Evolutionary conservation across 768 basidiomycete species (phyloP).

Genomic region (Calocybe cyanea): DNA sequence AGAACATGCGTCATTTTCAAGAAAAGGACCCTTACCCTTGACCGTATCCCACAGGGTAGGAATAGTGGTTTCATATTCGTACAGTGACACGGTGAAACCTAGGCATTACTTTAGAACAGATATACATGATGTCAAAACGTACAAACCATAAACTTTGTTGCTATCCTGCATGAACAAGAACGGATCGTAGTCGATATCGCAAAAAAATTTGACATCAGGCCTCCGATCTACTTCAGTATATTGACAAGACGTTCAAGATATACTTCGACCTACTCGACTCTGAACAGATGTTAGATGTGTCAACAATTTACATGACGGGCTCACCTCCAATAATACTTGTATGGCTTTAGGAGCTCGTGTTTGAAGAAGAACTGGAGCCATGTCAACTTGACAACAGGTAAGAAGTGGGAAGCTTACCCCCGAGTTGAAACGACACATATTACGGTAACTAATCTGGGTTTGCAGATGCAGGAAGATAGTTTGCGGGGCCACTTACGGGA

Average conservation of each 20-base stretch:
- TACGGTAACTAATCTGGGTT: conserved; percentile 58
- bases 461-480: background rate
- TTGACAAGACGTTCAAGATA: background rate
- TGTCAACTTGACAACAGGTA: background rate
- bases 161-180: conserved; percentile 86
- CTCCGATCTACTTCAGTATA: conserved; percentile 29
- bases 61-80: conserved; percentile 83
- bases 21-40: conserved; percentile 40
- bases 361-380: conserved; percentile 73
- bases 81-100: conserved; percentile 83
- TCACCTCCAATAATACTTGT: conserved; percentile 82
- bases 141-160: conserved; percentile 77
- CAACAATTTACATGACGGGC: conserved; percentile 9
- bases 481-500: conserved; percentile 50
- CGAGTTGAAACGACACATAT: conserved; percentile 97
- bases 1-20: no score
- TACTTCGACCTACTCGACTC: conserved; percentile 40
- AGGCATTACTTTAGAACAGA: background rate
- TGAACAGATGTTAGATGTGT: conserved; percentile 11
- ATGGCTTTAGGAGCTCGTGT: conserved; percentile 75
- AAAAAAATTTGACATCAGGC: conserved; percentile 85
- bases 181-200: conserved; percentile 83
- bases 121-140: no score
- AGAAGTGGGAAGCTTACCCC: conserved; percentile 52
- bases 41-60: conserved; percentile 81